Conservation (phyloP, 2,329 filamentous ascomycete genomes). For the Cladosporium sp. region DNA sequence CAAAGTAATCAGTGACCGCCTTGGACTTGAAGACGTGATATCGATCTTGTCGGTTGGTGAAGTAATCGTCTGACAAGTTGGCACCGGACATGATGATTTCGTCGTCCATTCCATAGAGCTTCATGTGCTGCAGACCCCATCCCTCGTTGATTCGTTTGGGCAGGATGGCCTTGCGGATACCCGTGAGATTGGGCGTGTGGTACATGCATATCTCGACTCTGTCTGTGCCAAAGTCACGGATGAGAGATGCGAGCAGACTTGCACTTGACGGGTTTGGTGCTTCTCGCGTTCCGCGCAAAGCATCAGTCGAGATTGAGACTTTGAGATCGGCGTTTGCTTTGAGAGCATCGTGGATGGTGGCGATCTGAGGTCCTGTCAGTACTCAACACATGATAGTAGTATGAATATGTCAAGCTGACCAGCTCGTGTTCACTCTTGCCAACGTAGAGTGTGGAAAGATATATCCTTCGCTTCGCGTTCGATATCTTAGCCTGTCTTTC, state of each 20-base stretch:
- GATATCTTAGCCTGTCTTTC: conserved; percentile 70
- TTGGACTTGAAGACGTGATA: conserved; percentile 87
- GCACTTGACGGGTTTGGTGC: conserved; percentile 83
- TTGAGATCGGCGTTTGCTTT: conserved; percentile 71
- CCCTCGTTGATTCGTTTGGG: conserved; percentile 94
- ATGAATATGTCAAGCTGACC: conserved; percentile 42
- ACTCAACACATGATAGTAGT: neutral
- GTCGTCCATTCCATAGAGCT: conserved; percentile 93
- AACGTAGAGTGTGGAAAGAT: conserved; percentile 94
- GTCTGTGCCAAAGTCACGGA: conserved; percentile 77
- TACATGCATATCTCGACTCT: conserved; percentile 96
- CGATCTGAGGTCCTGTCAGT: conserved; percentile 55
- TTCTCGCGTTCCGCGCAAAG: conserved; percentile 86
- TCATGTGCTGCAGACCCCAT: conserved; percentile 99
- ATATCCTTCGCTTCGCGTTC: conserved; percentile 75
- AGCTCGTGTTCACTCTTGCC: conserved; percentile 90
- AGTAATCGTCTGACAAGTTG: conserved; percentile 91
- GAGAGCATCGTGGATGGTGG: conserved; percentile 73
- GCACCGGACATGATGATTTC: conserved; percentile 95
- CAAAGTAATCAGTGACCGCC: conserved; percentile 80
- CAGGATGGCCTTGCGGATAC: conserved; percentile 77
- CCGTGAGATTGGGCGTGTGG: conserved; percentile 93
- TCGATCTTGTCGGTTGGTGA: conserved; percentile 90
- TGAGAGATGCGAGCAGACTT: conserved; percentile 80
- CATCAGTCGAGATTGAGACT: conserved; percentile 88